A percentile compares a stretch with the other conserved stretches of the same genome.
Evolutionary conservation across 345 rosid genomes (phyloP).

Genomic region (Lagerstroemia speciosa): DNA sequence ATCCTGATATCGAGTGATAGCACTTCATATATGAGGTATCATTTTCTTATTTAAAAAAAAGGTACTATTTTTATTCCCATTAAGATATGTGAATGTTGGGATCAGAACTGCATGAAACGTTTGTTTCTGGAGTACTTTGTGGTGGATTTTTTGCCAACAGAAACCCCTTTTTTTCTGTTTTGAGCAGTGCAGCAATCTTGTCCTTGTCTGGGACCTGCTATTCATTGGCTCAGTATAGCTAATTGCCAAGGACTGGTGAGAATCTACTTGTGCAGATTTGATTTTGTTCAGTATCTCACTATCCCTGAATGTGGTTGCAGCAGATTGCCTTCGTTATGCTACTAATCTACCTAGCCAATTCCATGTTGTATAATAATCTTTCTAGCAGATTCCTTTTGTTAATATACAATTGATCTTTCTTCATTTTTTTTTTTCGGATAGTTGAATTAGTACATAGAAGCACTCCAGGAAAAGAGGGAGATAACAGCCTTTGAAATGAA

Average conservation of each 20-base stretch:
- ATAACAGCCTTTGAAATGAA: background rate
- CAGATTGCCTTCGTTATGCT: background rate
- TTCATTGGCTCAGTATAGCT: background rate
- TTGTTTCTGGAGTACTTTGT: background rate
- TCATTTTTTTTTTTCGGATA: background rate
- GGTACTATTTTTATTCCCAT: too few relatives aligned
- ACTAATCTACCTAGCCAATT: too few relatives aligned
- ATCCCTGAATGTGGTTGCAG: background rate
- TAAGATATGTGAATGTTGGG: background rate
- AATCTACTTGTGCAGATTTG: background rate
- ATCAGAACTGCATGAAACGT: background rate
- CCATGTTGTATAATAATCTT: too few relatives aligned
- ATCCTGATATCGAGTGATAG: background rate
- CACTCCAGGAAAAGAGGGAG: background rate
- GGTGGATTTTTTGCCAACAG: background rate
- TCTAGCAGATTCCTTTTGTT: background rate
- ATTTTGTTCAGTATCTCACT: background rate
- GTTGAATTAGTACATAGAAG: background rate
- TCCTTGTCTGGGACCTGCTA: background rate
- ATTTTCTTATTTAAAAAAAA: background rate
- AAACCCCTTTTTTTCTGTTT: too few relatives aligned
- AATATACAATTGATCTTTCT: background rate
- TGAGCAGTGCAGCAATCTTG: background rate
- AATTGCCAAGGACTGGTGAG: constrained; percentile 1
- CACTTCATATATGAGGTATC: background rate